Evolutionary conservation across 768 basidiomycete genomes (phyloP).

Genomic region (Collybia mongolica): DNA sequence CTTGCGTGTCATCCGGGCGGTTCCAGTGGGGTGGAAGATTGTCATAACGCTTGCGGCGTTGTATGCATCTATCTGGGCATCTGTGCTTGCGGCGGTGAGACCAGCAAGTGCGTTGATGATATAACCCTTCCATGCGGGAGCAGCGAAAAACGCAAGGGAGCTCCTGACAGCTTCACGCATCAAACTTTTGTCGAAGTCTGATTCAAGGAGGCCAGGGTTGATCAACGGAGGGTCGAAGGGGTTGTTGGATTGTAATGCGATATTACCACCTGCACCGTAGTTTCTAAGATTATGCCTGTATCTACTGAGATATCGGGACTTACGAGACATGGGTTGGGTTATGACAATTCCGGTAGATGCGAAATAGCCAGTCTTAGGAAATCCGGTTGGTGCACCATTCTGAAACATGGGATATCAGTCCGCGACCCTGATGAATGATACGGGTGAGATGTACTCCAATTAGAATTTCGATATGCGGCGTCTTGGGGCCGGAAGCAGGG

Average conservation of each 20-base stretch:
- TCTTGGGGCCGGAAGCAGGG: slow-evolving; percentile 21
- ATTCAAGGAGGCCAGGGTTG: slow-evolving; percentile 27
- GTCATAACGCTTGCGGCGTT: slow-evolving; percentile 14
- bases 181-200: background rate
- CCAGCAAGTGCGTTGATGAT: slow-evolving; percentile 5
- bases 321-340: slow-evolving; percentile 4
- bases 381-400: slow-evolving; percentile 12
- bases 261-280: slow-evolving; percentile 6
- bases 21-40: slow-evolving; percentile 22
- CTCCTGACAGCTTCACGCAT: background rate
- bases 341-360: background rate
- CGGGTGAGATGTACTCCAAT: slow-evolving; percentile 7
- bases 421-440: background rate
- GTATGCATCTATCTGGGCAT: slow-evolving; percentile 18
- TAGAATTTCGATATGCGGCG: slow-evolving; percentile 22
- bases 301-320: no score
- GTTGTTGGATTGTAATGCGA: slow-evolving; percentile 7
- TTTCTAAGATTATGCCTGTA: no score
- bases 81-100: slow-evolving; percentile 11
- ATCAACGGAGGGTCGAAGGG: slow-evolving; percentile 3
- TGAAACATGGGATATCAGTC: background rate
- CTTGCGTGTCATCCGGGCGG: slow-evolving; percentile 18
- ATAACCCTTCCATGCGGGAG: background rate
- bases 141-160: background rate
- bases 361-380: slow-evolving; percentile 14